Conservation (phyloP, 2,329 filamentous ascomycete species). For the Cadophora sp. region DNA sequence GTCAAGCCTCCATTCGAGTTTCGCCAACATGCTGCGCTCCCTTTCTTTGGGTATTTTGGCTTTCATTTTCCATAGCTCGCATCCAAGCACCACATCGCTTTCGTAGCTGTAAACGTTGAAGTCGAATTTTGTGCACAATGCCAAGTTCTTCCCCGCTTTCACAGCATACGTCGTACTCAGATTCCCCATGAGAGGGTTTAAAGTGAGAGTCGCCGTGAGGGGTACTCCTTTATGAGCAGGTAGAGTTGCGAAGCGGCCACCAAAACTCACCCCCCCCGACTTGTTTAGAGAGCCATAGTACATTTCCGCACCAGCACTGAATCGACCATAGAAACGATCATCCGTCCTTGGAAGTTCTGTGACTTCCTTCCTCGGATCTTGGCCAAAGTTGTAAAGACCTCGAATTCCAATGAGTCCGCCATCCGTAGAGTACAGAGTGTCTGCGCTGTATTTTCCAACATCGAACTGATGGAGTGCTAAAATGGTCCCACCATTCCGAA, state of each 20-base stretch:
- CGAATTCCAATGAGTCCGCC: slow-evolving; percentile 86
- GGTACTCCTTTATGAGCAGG: slow-evolving; percentile 83
- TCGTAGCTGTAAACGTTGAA: slow-evolving; percentile 99
- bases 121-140: slow-evolving; percentile 88
- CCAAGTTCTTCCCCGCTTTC: slow-evolving; percentile 80
- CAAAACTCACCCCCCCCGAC: slow-evolving; percentile 88
- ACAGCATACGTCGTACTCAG: slow-evolving; percentile 92
- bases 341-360: slow-evolving; percentile 43
- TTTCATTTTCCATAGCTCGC: slow-evolving; percentile 85
- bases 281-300: slow-evolving; percentile 98
- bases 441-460: slow-evolving; percentile 83
- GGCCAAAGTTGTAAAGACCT: slow-evolving; percentile 92
- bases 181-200: slow-evolving; percentile 95
- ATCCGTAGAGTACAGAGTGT: slow-evolving; percentile 91
- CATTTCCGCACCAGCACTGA: slow-evolving; percentile 89
- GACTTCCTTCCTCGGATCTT: slow-evolving; percentile 37
- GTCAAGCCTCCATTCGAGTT: slow-evolving; percentile 59
- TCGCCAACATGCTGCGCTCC: slow-evolving; percentile 59
- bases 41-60: slow-evolving; percentile 36
- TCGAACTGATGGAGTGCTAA: slow-evolving; percentile 81
- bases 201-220: slow-evolving; percentile 88
- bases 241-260: slow-evolving; percentile 87
- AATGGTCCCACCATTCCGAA: slow-evolving; percentile 79
- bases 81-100: slow-evolving; percentile 88
- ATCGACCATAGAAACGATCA: slow-evolving; percentile 77